Conservation (phyloP, 2,329 filamentous ascomycete species). For the Dactylellina cionopaga region DNA sequence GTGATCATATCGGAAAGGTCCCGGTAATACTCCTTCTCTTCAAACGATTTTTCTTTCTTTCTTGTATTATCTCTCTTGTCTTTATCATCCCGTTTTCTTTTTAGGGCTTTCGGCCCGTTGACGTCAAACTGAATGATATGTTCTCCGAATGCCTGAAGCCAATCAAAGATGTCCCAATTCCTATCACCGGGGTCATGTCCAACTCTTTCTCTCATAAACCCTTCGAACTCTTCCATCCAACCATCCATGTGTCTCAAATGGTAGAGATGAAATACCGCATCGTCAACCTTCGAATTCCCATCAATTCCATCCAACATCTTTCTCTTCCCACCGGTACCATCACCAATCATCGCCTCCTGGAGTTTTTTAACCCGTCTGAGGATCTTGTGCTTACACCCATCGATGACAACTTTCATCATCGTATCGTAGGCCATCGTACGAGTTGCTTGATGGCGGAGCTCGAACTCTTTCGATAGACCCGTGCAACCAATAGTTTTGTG, state of each 20-base stretch:
- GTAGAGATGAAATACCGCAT: neutral
- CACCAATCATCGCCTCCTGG: neutral
- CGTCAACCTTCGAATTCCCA: neutral
- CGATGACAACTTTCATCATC: neutral
- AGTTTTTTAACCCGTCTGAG: constrained; percentile 1
- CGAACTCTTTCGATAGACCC: no score
- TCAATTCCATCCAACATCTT: neutral
- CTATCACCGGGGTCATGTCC: neutral
- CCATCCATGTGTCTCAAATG: neutral
- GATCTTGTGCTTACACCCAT: neutral
- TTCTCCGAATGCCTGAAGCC: neutral
- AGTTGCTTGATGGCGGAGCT: neutral
- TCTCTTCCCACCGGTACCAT: neutral
- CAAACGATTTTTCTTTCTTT: no score
- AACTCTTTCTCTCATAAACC: neutral
- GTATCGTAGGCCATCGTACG: neutral
- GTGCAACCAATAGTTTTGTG: no score
- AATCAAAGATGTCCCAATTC: neutral
- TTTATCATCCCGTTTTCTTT: neutral
- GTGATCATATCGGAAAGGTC: neutral
- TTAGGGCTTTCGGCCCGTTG: neutral
- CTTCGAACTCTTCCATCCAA: neutral
- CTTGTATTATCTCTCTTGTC: neutral
- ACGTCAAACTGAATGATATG: neutral
- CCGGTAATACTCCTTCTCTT: neutral